Evolutionary conservation across 305 asterid species (phyloP).

Genomic region (Rubia tinctorum): DNA sequence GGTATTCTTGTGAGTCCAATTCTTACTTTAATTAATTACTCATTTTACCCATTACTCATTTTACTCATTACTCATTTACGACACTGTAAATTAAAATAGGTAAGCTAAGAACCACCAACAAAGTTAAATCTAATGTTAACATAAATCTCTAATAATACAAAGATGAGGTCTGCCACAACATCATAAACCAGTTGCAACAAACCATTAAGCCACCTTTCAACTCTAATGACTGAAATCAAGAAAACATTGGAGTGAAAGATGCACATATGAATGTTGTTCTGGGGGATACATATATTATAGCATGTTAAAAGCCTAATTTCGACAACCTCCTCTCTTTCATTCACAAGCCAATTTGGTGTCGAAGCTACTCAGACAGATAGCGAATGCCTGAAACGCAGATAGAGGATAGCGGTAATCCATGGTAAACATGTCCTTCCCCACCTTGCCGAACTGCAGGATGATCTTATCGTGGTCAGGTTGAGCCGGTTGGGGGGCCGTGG

Average conservation of each 20-base stretch:
- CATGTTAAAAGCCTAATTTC: conserved; percentile 17
- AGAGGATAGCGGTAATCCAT: conserved; percentile 90
- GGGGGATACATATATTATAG: background rate
- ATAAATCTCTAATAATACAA: background rate
- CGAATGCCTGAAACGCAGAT: conserved; percentile 91
- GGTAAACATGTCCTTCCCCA: conserved; percentile 83
- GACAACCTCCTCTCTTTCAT: conserved; percentile 1
- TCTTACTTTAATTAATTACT: no score
- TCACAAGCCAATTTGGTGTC: conserved; percentile 57
- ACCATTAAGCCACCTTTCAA: conserved; percentile 15
- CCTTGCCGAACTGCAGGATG: conserved; percentile 86
- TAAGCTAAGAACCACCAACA: no score
- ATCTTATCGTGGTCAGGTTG: conserved; percentile 68
- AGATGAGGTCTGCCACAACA: background rate
- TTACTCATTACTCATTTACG: no score
- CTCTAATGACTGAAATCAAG: conserved; percentile 7
- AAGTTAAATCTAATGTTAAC: background rate
- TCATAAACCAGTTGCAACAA: conserved; percentile 8
- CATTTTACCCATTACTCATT: no score
- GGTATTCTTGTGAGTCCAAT: no score
- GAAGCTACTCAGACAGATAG: conserved; percentile 23
- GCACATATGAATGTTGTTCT: background rate
- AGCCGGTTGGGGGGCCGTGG: conserved; percentile 36
- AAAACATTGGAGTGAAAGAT: conserved; percentile 11
- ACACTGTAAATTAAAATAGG: no score